Percentiles rank a stretch among this genome's conserved stretches.
Conservation (phyloP, 257 asterid species). For the Cynanchum wilfordii region DNA sequence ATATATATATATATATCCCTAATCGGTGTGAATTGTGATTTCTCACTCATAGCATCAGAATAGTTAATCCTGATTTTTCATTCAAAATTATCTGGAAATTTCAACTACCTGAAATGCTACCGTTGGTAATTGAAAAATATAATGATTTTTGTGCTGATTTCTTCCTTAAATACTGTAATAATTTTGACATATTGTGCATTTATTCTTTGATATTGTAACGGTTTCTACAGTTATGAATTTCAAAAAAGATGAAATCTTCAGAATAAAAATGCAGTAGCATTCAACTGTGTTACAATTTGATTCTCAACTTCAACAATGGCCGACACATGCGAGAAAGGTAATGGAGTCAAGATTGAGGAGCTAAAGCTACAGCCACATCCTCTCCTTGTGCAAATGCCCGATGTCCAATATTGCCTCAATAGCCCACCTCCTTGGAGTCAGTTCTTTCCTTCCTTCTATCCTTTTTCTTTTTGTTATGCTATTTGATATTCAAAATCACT, state of each 20-base stretch:
- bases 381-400: conserved; percentile 55
- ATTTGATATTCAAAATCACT: too few species aligned
- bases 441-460: conserved; percentile 3
- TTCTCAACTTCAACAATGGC: conserved; percentile 25
- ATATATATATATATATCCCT: too few species aligned
- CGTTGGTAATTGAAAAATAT: neutral
- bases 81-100: too few species aligned
- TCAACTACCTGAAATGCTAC: neutral
- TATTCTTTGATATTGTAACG: neutral
- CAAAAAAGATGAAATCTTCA: too few species aligned
- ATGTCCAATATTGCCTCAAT: conserved; percentile 63
- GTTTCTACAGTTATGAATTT: conserved; percentile 4
- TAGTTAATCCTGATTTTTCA: too few species aligned
- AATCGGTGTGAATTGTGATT: too few species aligned
- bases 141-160: neutral
- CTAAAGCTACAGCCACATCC: conserved; percentile 40
- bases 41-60: too few species aligned
- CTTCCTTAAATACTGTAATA: neutral
- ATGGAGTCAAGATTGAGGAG: conserved; percentile 19
- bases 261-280: neutral
- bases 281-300: neutral
- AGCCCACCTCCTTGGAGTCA: conserved; percentile 72
- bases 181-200: neutral
- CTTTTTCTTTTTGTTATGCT: neutral
- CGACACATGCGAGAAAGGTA: conserved; percentile 6